These are phyloP conservation scores for Pythium plurisporium DNA, from an alignment of 352 stramenopile species.

Conservation along the genomic window DNA sequence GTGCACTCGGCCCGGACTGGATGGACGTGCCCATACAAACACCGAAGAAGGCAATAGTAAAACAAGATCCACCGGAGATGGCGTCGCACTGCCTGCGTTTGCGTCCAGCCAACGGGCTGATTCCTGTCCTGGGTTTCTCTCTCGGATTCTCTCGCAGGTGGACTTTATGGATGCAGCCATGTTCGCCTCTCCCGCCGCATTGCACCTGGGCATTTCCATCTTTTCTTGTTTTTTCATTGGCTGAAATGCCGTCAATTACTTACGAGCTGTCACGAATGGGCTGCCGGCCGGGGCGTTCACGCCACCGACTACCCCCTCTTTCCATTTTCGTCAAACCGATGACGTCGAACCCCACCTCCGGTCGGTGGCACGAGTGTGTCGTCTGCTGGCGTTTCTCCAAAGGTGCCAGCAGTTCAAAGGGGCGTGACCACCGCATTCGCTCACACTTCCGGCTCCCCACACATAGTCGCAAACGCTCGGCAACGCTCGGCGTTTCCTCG, in stretches of 20 bases:
- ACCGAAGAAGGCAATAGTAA: no score
- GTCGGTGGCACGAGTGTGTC: conserved; percentile 17
- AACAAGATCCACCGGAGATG: no score
- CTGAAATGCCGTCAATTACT: conserved; percentile 14
- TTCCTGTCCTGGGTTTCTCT: no score
- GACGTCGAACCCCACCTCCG: not conserved
- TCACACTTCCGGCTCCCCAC: not conserved
- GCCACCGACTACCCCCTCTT: conserved; percentile 16
- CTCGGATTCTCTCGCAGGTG: no score
- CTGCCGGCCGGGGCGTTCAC: not conserved
- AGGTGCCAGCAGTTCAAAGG: conserved; percentile 7
- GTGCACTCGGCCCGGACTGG: no score
- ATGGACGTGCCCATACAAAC: no score
- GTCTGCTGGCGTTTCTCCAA: no score
- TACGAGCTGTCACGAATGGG: not conserved
- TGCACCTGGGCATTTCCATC: no score
- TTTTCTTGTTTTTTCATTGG: conserved; percentile 10
- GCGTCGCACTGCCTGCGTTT: no score
- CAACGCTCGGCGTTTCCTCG: conserved; percentile 12
- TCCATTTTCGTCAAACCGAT: conserved; percentile 19
- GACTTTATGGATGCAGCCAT: no score
- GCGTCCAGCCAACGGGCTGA: no score
- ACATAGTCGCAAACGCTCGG: not conserved
- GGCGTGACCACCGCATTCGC: not conserved
- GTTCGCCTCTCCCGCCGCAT: no score